Base-by-base conservation (phyloP, 768 basidiomycete species). In the Lentinus tigrinus region DNA sequence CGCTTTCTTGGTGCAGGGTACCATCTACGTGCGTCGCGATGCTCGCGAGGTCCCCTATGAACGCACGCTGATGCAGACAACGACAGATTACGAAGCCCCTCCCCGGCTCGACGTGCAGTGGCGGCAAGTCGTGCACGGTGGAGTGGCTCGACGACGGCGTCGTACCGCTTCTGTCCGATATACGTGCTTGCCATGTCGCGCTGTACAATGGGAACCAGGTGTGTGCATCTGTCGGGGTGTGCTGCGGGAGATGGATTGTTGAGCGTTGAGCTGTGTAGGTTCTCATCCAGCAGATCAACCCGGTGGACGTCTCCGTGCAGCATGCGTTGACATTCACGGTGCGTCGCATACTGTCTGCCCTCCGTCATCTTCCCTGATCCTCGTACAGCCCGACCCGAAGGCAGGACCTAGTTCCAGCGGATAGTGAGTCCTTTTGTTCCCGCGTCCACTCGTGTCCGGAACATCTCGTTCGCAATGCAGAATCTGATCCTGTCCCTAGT, bases 131-230 rank as follows among this genome's bases (percentile, higher is more conserved):
- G 6, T 88, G 85, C 70, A 70, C 67, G 0, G 77, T 90, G 7
- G 56, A 75, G 44, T 91, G 88, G 88, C 57, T 82, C 1, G 89
- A 92, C 54, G 75, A 91, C 60, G 88, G 88, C 17, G 38, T 58
- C 10, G 37, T 54, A 1, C 89, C 89, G 3, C 68, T 82, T 17
- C 61, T 81, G n/a, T 40, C 72, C 6, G 56, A 65, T 34, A 78
- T 90, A 47, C 87, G 87, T 3, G 67, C 80, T 0, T 78, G 81
- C 50, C 71, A 73, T 3, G 77, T 87, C 52, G 85, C 75, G 1
- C 70, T 92, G 31, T 91, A 81, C 61, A 78, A 77, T n/a, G 85
- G 84, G 9, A 67, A 79, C 8, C 67, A 75, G 72, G 87, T 85
- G 57, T 48, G 78, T 72, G 7, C 31, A n/a, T 27, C 40, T 36